Conservation (phyloP, 768 basidiomycete species). For the Mycena epipterygia region DNA sequence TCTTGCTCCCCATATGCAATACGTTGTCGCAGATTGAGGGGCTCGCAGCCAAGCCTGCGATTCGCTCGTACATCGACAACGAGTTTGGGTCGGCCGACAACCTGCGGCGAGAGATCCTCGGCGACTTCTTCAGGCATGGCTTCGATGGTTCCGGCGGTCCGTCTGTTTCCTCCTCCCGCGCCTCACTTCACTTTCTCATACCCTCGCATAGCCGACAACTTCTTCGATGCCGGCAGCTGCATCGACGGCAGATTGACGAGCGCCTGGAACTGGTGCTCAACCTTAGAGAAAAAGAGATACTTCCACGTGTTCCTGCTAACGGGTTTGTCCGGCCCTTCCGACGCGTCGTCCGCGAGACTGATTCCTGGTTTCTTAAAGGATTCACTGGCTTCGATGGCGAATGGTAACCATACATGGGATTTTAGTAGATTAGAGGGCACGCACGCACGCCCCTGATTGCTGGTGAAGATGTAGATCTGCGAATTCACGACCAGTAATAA, state of each 20-base stretch:
- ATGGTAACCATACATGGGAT: slow-evolving; percentile 61
- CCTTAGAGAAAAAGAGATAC: slow-evolving; percentile 88
- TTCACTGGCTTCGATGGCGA: slow-evolving; percentile 90
- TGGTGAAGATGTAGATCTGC: too few species aligned
- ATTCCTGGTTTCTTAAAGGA: slow-evolving; percentile 57
- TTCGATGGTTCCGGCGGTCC: slow-evolving; percentile 85
- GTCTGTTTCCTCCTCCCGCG: not conserved
- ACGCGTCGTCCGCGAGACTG: slow-evolving; percentile 3
- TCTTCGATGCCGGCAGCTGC: slow-evolving; percentile 88
- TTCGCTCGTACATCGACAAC: slow-evolving; percentile 82
- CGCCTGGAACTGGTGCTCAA: slow-evolving; percentile 94
- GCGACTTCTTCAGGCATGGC: slow-evolving; percentile 89
- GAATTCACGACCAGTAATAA: too few species aligned
- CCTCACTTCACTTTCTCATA: not conserved
- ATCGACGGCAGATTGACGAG: slow-evolving; percentile 90
- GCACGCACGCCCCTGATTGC: too few species aligned
- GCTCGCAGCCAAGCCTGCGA: slow-evolving; percentile 76
- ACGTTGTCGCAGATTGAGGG: slow-evolving; percentile 79
- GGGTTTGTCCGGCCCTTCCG: slow-evolving; percentile 59
- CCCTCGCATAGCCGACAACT: slow-evolving; percentile 74
- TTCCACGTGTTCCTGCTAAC: slow-evolving; percentile 85
- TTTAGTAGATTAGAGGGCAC: slow-evolving; percentile 17
- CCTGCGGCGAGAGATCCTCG: slow-evolving; percentile 76
- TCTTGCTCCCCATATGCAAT: slow-evolving; percentile 89
- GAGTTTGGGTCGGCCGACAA: slow-evolving; percentile 86